A percentile compares a stretch with the other conserved stretches of the same genome.
phyloP scores from a whole-genome alignment of 768 basidiomycete species.

The Saitozyma podzolica region DNA sequence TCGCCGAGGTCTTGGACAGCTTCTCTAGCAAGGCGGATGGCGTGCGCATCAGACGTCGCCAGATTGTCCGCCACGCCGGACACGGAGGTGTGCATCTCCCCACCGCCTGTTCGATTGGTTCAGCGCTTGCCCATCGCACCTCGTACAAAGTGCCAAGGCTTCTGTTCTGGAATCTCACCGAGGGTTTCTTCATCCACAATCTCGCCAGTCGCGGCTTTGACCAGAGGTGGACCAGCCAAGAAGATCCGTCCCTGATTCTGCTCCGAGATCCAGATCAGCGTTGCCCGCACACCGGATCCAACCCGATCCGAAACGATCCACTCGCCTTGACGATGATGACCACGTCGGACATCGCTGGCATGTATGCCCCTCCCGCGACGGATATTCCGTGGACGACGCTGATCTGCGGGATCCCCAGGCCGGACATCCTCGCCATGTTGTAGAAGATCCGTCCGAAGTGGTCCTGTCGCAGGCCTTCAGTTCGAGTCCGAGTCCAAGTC shows the following conservation, averaged over 20 bases:
- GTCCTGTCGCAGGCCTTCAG: conserved; percentile 55
- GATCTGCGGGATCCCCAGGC: conserved; percentile 84
- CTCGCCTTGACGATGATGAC: conserved; percentile 48
- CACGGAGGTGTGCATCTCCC: conserved; percentile 47
- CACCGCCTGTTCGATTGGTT: conserved; percentile 26
- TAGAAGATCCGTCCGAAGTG: conserved; percentile 97
- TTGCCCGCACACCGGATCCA: background rate
- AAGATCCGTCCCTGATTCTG: conserved; percentile 90
- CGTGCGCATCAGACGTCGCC: conserved; percentile 37
- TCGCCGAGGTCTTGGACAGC: conserved; percentile 38
- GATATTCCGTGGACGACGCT: conserved; percentile 92
- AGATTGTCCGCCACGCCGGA: conserved; percentile 47
- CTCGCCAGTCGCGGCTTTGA: conserved; percentile 92
- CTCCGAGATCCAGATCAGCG: conserved; percentile 68
- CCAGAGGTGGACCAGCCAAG: conserved; percentile 88
- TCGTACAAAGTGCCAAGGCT: no score
- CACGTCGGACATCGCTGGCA: conserved; percentile 95
- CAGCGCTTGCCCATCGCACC: background rate
- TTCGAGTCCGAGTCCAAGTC: background rate
- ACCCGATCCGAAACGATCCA: background rate
- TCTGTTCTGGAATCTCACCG: conserved; percentile 52
- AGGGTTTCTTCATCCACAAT: conserved; percentile 88
- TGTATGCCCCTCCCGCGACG: conserved; percentile 83
- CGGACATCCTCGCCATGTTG: conserved; percentile 91
- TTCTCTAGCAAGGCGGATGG: conserved; percentile 37